These are phyloP conservation scores for Adenanthera pavonina DNA, from an alignment of 306 rosid species.

Conservation along the genomic window DNA sequence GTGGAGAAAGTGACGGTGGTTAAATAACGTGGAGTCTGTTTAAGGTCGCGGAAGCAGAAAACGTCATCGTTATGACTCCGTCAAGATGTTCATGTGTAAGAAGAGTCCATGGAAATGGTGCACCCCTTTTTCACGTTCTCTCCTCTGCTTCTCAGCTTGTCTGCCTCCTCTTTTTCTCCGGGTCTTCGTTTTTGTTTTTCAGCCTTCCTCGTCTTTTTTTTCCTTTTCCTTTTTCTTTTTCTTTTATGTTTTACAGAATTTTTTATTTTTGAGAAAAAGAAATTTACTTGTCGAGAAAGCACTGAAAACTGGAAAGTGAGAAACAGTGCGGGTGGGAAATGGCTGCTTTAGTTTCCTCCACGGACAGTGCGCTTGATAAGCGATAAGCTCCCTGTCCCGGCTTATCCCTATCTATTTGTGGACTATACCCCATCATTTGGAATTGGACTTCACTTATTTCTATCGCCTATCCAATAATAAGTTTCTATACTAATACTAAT, in stretches of 20 bases:
- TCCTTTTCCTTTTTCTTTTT: neutral
- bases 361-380: constrained; percentile 34
- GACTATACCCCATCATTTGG: neutral
- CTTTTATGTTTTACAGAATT: neutral
- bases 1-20: constrained; percentile 42
- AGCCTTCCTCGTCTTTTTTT: neutral
- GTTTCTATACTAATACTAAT: neutral
- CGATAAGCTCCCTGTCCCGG: neutral
- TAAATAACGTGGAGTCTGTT: constrained; percentile 41
- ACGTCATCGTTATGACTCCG: constrained; percentile 47
- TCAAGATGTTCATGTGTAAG: neutral
- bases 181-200: neutral
- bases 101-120: constrained; percentile 7
- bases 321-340: neutral
- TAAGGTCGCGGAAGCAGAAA: constrained; percentile 35
- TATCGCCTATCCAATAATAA: neutral
- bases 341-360: constrained; percentile 37
- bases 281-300: constrained; percentile 20
- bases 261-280: neutral
- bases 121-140: neutral
- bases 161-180: neutral
- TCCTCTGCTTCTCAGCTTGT: neutral
- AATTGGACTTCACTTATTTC: neutral
- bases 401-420: neutral
- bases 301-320: neutral